Conservation (phyloP, 2,329 filamentous ascomycete genomes). For the Septoria linicola region DNA sequence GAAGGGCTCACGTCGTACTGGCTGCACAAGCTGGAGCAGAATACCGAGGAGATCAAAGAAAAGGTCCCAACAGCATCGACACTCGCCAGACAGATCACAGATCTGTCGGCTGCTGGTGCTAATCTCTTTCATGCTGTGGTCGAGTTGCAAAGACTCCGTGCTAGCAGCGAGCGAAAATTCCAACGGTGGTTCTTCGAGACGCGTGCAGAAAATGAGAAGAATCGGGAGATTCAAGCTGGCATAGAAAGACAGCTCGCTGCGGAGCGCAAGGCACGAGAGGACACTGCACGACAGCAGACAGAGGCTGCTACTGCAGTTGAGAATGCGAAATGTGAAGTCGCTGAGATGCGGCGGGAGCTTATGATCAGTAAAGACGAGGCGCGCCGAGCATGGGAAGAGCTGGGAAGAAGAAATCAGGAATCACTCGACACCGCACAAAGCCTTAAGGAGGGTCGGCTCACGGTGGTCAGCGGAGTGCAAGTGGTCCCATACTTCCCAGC, state of each 20-base stretch:
- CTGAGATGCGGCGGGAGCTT: conserved; percentile 88
- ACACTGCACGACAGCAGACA: conserved; percentile 53
- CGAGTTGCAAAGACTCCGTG: conserved; percentile 86
- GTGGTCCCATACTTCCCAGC: conserved; percentile 66
- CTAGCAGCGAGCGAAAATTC: conserved; percentile 95
- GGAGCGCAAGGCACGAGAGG: conserved; percentile 68
- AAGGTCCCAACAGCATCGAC: conserved; percentile 78
- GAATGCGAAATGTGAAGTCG: conserved; percentile 49
- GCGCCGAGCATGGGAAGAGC: conserved; percentile 92
- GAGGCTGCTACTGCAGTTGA: conserved; percentile 32
- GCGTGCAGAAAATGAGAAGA: conserved; percentile 78
- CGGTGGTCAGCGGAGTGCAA: conserved; percentile 86
- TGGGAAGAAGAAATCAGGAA: conserved; percentile 88
- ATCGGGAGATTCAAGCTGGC: conserved; percentile 77
- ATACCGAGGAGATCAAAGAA: conserved; percentile 77
- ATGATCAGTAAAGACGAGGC: conserved; percentile 96
- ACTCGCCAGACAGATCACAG: conserved; percentile 88
- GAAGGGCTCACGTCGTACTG: conserved; percentile 96
- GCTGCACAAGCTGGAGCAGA: conserved; percentile 89
- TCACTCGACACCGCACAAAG: conserved; percentile 83
- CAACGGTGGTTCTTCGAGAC: conserved; percentile 99
- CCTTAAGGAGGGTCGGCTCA: conserved; percentile 83
- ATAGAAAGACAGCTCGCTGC: conserved; percentile 72
- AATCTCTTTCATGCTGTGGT: conserved; percentile 98
- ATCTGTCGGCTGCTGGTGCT: conserved; percentile 93